These are phyloP conservation scores for Monilinia fructicola DNA, from an alignment of 2,329 filamentous ascomycete species.

Conservation along the genomic window DNA sequence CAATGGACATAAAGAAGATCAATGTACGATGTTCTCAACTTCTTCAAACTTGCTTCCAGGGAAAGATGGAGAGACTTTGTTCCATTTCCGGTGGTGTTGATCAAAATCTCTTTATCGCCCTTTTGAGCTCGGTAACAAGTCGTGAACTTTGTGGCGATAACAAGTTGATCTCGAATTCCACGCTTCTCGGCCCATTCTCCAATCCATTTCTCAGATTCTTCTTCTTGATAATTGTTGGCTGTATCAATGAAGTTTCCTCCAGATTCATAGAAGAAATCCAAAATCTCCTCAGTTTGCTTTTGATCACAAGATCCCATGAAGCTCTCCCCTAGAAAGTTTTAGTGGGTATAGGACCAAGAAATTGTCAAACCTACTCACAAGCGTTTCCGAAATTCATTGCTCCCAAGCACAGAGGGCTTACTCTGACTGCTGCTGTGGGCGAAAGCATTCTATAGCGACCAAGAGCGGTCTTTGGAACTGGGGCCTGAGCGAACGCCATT, in stretches of 20 bases:
- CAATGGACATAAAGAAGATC: slow-evolving; percentile 65
- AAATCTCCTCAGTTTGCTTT: slow-evolving; percentile 40
- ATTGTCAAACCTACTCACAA: slow-evolving; percentile 40
- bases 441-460: slow-evolving; percentile 66
- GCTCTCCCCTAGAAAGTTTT: slow-evolving; percentile 44
- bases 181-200: slow-evolving; percentile 69
- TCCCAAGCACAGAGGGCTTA: slow-evolving; percentile 67
- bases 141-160: slow-evolving; percentile 63
- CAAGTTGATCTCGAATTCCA: slow-evolving; percentile 62
- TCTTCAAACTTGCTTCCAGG: slow-evolving; percentile 56
- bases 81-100: slow-evolving; percentile 58
- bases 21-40: slow-evolving; percentile 67
- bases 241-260: slow-evolving; percentile 72
- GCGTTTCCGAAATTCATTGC: slow-evolving; percentile 63
- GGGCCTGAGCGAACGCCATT: slow-evolving; percentile 32
- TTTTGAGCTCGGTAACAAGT: slow-evolving; percentile 39
- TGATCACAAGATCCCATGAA: slow-evolving; percentile 54
- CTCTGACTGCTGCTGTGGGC: slow-evolving; percentile 62
- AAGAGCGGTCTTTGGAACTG: slow-evolving; percentile 56
- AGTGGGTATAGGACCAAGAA: not conserved
- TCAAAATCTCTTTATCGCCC: slow-evolving; percentile 38
- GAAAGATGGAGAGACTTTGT: slow-evolving; percentile 60
- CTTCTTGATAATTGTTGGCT: slow-evolving; percentile 62
- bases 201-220: slow-evolving; percentile 63
- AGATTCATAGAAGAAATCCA: slow-evolving; percentile 55